Base-by-base conservation (phyloP, 257 asterid genomes). In the Gentiana straminea region DNA sequence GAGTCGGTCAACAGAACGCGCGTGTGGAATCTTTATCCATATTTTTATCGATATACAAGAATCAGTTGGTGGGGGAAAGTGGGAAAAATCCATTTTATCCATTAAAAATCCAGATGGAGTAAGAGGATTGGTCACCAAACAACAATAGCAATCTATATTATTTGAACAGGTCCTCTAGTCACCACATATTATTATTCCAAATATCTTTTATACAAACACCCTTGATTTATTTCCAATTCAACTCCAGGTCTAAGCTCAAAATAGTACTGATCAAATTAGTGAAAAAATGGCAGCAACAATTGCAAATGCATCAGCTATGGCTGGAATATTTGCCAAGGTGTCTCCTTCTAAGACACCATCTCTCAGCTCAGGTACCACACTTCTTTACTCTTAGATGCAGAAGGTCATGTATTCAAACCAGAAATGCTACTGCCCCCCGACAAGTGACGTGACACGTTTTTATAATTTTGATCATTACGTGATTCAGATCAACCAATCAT, bases 271-370 rank as follows among this genome's bases (percentile, higher is more conserved):
- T 10, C 46, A 41, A 2, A 41, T 7, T 5, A 41, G 46, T 5
- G 9, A 41, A 41, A 41, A 4, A 41, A 39, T 8, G 9, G 46
- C 94, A 55, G 67, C 92, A 66, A 78, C 45, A 5, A 5, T 81
- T 80, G 83, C 86, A 45, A 54, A 84, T 57, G 69, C 94, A 65
- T 76, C 94, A n/a, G 72, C 86, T 52, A 76, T 84, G 39, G 75
- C 67, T 8, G 97, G 95, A 60, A 75, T 89, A 77, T 89, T 79
- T 68, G 60, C 73, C 49, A 74, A 92, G 57, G 55, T 86, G 48
- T 63, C 65, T 64, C 75, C 89, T 43, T 73, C 91, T 32, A 79
- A 68, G 51, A 78, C 67, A 64, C 37, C 63, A 38, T 57, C 55
- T 70, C 84, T 81, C 61, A 51, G 74, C 64, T 79, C 95, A 61